These are phyloP conservation scores for Pestalotiopsis sp. DNA, from an alignment of 2,329 filamentous ascomycete species.

Conservation along the genomic window DNA sequence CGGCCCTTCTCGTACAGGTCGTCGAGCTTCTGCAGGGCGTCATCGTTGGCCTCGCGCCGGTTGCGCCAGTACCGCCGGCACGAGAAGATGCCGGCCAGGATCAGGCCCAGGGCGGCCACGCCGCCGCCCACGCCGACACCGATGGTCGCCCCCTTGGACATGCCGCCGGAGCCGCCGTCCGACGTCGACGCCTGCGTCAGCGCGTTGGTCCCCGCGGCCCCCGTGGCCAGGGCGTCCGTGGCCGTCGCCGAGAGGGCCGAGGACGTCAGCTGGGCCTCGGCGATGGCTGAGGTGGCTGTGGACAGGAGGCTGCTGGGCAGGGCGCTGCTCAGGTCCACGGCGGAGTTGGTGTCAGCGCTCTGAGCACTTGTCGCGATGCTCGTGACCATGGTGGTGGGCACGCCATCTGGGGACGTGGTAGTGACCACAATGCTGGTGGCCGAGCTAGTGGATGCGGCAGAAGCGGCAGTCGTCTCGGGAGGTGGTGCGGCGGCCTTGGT, in stretches of 20 bases:
- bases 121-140: conserved; percentile 30
- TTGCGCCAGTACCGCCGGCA: conserved; percentile 32
- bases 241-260: background rate
- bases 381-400: conserved; percentile 4
- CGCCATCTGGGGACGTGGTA: background rate
- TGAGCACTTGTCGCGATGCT: background rate
- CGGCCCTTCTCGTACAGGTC: conserved; percentile 31
- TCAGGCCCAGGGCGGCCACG: conserved; percentile 26
- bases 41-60: conserved; percentile 30
- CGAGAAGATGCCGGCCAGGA: conserved; percentile 25
- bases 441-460: background rate
- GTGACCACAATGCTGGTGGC: background rate
- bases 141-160: conserved; percentile 27
- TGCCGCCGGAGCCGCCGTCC: conserved; percentile 11
- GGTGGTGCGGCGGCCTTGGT: background rate
- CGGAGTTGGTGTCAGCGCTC: background rate
- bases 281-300: background rate
- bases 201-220: background rate
- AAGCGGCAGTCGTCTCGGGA: background rate
- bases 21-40: conserved; percentile 27
- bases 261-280: background rate
- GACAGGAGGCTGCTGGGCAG: conserved; percentile 5
- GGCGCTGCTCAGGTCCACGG: background rate
- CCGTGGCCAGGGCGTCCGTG: background rate
- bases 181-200: background rate